Base-by-base conservation (phyloP, 805 yeast species). In the Wickerhamiella bombiphila region DNA sequence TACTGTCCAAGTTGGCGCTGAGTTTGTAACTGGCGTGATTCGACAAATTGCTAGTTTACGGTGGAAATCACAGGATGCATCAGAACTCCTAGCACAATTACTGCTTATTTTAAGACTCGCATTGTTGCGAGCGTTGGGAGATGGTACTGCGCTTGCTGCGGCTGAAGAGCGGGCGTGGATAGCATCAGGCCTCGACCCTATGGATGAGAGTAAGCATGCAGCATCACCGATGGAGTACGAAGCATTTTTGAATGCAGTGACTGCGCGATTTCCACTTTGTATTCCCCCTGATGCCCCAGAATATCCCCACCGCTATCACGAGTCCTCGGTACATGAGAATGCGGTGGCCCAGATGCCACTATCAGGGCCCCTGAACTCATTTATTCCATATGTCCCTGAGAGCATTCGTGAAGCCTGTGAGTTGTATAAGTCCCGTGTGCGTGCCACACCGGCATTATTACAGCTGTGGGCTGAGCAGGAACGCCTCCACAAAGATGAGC, bases 211-310 rank as follows among this genome's bases (percentile, higher is more conserved):
- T n/a, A n/a, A n/a, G n/a, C n/a, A n/a, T n/a, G n/a, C n/a, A n/a
- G 76, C 86, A 7, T 75, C 94, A 0, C 94, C 94, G 0, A 57
- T 81, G n/a, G 94, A 86, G 46, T 88, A 81, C 52, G 76, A 74
- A 50, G 73, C 80, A 5, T 85, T 80, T 51, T 65, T 83, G 43
- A 80, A 80, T 37, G 93, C 82, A 42, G 55, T 86, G 2, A 55
- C 65, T 3, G 69, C 82, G 8, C 68, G 93, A 43, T 88, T 74
- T 52, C 96, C 98, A 0, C 60, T 80, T 3, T 76, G 64, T 44
- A 52, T 61, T 4, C 72, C 79, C 11, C 74, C 76, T 0, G 57
- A 62, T 14, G 62, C 69, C 3, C 74, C 79, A 0, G 54, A 59
- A 7, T 17, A 14, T 17, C 7, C 15, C 30, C 5, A 28, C 6